Percentiles rank a stretch among this genome's conserved stretches.
Evolutionary conservation across 2,329 filamentous ascomycete genomes (phyloP).

Genomic region (Diaporthe sp.): DNA sequence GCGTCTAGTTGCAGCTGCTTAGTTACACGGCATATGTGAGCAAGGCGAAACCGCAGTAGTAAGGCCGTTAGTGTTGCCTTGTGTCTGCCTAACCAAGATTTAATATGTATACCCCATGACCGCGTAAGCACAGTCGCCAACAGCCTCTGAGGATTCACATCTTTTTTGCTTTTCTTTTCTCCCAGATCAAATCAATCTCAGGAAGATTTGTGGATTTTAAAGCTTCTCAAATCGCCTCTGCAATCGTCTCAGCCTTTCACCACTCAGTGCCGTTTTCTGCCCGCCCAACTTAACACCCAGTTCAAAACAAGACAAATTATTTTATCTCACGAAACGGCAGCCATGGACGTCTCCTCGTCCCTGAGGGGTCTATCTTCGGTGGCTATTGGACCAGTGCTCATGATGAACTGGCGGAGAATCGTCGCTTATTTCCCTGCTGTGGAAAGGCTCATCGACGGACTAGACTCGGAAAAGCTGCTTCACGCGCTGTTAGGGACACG

Average conservation of each 20-base stretch:
- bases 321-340: no score
- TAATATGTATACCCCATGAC: background rate
- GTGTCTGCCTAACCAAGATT: constrained; percentile 12
- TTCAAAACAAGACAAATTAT: background rate
- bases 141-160: background rate
- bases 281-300: background rate
- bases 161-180: background rate
- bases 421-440: constrained; percentile 35
- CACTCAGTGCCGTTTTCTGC: no score
- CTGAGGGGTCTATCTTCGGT: constrained; percentile 33
- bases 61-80: constrained; percentile 9
- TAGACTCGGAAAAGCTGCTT: constrained; percentile 29
- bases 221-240: no score
- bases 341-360: constrained; percentile 35
- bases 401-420: constrained; percentile 40
- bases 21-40: constrained; percentile 10
- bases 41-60: background rate
- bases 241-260: background rate
- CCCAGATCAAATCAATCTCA: background rate
- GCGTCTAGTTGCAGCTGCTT: constrained; percentile 11
- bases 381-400: constrained; percentile 32
- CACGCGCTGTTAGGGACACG: constrained; percentile 28
- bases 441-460: constrained; percentile 20
- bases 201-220: no score
- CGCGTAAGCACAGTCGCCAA: background rate